These are phyloP conservation scores for Picea sitchensis DNA, from an alignment of 75 land plant species.

Conservation along the genomic window DNA sequence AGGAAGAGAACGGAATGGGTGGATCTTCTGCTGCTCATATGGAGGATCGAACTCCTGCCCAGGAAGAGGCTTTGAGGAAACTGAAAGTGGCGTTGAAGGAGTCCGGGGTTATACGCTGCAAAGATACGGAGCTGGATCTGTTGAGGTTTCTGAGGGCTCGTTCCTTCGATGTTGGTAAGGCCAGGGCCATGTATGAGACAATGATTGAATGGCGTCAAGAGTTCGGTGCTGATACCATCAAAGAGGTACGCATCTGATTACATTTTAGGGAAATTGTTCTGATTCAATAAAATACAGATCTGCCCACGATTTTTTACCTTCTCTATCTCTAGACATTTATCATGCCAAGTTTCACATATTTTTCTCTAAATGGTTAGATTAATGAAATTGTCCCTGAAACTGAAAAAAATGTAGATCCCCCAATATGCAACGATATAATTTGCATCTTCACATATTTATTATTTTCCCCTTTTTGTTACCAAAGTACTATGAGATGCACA, in stretches of 20 bases:
- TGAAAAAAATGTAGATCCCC: too few relatives aligned
- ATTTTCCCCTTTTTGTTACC: too few relatives aligned
- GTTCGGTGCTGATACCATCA: conserved; percentile 34
- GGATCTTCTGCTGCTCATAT: not conserved
- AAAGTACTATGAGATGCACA: too few relatives aligned
- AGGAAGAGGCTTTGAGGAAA: conserved; percentile 23
- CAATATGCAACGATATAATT: too few relatives aligned
- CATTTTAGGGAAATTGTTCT: too few relatives aligned
- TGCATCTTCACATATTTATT: too few relatives aligned
- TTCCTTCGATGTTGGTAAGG: conserved; percentile 38
- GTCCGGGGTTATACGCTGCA: conserved; percentile 16
- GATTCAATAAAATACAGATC: not conserved
- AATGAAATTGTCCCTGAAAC: too few relatives aligned
- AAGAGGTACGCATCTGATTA: conserved; percentile 20
- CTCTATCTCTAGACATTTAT: too few relatives aligned
- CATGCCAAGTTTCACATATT: too few relatives aligned
- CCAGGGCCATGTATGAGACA: conserved; percentile 43
- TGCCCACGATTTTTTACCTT: too few relatives aligned
- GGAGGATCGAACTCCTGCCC: conserved; percentile 13
- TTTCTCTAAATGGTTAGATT: too few relatives aligned
- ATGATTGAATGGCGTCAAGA: conserved; percentile 48
- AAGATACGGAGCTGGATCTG: conserved; percentile 26
- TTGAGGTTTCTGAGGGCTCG: conserved; percentile 39
- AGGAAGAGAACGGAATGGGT: conserved; percentile 4
- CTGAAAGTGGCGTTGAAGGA: conserved; percentile 18